These are phyloP conservation scores for Paramecium octaurelia DNA, from an alignment of 73 alveolate genomes.

Conservation along the genomic window DNA sequence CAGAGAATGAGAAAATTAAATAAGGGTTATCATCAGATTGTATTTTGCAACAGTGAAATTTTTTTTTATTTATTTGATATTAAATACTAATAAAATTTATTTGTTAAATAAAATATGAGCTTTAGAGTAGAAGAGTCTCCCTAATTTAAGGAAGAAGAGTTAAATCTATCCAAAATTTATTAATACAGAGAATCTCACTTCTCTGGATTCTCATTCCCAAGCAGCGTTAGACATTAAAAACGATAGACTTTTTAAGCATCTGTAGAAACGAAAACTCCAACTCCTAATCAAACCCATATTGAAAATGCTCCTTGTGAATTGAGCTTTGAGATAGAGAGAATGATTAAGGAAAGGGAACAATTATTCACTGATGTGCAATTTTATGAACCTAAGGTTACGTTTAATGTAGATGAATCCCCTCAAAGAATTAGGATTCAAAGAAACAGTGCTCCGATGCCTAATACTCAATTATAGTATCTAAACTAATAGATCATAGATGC, in stretches of 20 bases:
- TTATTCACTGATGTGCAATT: not conserved
- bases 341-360: not conserved
- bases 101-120: conserved; percentile 4
- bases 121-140: conserved; percentile 11
- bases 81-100: not conserved
- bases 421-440: not conserved
- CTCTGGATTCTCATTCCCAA: conserved; percentile 8
- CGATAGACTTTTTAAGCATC: not conserved
- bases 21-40: not conserved
- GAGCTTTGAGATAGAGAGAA: not conserved
- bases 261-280: not conserved
- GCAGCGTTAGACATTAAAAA: not conserved
- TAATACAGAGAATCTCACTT: not conserved
- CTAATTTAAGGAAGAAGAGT: not conserved
- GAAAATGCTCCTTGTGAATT: not conserved
- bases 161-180: not conserved
- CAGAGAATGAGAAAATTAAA: not conserved
- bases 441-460: not conserved
- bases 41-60: not conserved
- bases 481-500: not conserved
- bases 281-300: not conserved
- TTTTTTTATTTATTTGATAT: not conserved
- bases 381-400: not conserved
- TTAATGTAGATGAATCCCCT: not conserved
- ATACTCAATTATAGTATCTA: not conserved